Percentiles rank a stretch among this genome's conserved stretches.
These are phyloP conservation scores for Epichloe amarillans DNA, from an alignment of 2,329 filamentous ascomycete genomes.

Conservation along the genomic window DNA sequence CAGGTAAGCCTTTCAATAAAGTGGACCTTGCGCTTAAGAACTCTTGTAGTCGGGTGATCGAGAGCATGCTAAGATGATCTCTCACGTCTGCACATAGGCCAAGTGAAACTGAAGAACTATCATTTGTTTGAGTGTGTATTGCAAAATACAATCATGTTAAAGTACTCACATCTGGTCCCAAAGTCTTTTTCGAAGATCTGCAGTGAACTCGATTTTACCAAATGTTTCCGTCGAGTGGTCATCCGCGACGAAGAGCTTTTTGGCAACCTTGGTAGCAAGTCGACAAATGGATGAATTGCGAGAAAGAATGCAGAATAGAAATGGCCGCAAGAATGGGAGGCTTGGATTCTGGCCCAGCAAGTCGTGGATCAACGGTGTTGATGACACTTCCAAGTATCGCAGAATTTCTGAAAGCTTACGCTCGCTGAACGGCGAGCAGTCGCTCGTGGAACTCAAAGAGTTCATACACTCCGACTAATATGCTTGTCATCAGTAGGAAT, in stretches of 20 bases:
- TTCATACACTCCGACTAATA: conserved; percentile 3
- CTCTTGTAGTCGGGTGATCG: conserved; percentile 35
- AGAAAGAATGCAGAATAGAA: conserved; percentile 41
- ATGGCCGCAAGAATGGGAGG: conserved; percentile 31
- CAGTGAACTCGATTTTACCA: conserved; percentile 13
- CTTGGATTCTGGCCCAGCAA: conserved; percentile 13
- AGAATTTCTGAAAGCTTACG: conserved; percentile 27
- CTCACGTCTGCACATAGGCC: conserved; percentile 35
- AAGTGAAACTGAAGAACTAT: conserved; percentile 26
- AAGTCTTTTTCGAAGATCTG: conserved; percentile 26
- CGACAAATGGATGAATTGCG: conserved; percentile 34
- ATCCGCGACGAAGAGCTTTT: conserved; percentile 28
- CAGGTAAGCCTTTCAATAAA: conserved; percentile 36
- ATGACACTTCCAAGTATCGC: conserved; percentile 42
- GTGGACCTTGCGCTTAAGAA: conserved; percentile 43
- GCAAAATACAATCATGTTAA: neutral
- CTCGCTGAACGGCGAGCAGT: conserved; percentile 17
- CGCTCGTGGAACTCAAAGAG: conserved; percentile 8
- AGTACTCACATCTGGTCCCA: conserved; percentile 40
- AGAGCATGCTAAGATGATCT: conserved; percentile 27
- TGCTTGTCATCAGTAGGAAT: neutral
- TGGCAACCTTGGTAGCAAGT: conserved; percentile 33
- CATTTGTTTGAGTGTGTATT: neutral
- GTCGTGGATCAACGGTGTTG: conserved; percentile 18
- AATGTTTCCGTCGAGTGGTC: conserved; percentile 16